phyloP scores from a whole-genome alignment of 1,139 yeast species.

The Diutina ranongensis region DNA sequence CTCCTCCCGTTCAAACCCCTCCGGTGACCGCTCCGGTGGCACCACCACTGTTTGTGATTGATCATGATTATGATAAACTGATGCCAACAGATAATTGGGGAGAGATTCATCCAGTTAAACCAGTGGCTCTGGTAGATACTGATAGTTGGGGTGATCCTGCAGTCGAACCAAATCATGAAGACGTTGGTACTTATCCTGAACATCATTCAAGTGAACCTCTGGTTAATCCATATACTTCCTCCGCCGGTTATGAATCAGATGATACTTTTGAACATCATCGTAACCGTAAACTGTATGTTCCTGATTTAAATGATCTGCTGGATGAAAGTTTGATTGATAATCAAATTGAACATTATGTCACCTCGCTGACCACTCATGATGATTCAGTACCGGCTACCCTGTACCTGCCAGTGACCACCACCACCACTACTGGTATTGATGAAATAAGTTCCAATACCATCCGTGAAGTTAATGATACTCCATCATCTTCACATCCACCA shows the following conservation, averaged over 20 bases:
- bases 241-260: too few species aligned
- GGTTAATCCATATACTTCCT: too few species aligned
- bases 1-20: neutral
- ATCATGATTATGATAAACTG: neutral
- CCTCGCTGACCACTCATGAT: neutral
- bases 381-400: neutral
- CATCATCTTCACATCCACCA: neutral
- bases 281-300: too few species aligned
- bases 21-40: neutral
- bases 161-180: neutral
- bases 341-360: neutral
- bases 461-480: neutral
- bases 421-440: neutral
- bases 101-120: neutral
- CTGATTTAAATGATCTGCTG: neutral
- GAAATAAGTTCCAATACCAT: neutral
- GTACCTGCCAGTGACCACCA: neutral
- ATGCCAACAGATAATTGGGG: neutral
- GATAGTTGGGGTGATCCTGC: neutral
- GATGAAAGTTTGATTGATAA: neutral
- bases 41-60: neutral
- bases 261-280: neutral
- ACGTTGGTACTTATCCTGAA: too few species aligned
- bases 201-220: too few species aligned
- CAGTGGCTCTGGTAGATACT: too few species aligned